Percentiles rank a stretch among this genome's conserved stretches.
These are phyloP conservation scores for Arthrobotrys megalospora DNA, from an alignment of 2,329 filamentous ascomycete genomes.

Conservation along the genomic window DNA sequence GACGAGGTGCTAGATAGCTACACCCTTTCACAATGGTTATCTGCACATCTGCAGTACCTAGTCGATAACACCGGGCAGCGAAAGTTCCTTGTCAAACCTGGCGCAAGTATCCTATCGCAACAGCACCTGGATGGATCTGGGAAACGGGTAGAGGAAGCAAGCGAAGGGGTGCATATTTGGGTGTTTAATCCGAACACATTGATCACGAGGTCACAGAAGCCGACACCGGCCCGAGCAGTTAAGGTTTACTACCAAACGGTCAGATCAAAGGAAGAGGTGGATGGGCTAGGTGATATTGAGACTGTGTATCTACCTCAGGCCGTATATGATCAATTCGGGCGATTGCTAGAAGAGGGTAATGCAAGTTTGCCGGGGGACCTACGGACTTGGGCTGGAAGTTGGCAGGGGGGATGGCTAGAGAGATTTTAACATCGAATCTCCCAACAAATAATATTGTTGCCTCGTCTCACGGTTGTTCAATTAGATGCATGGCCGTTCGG, in stretches of 20 bases:
- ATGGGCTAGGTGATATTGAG: constrained; percentile 49
- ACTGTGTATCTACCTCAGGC: constrained; percentile 47
- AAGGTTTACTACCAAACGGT: constrained; percentile 56
- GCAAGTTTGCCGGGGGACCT: constrained; percentile 31
- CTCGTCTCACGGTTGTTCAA: background rate
- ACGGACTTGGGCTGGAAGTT: constrained; percentile 28
- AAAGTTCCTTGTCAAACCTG: constrained; percentile 55
- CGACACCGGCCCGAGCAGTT: constrained; percentile 40
- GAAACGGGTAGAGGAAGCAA: constrained; percentile 28
- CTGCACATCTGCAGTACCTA: constrained; percentile 51
- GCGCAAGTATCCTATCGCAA: constrained; percentile 49
- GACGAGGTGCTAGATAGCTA: constrained; percentile 40
- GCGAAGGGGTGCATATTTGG: constrained; percentile 50
- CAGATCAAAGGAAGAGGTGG: constrained; percentile 19
- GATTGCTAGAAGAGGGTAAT: constrained; percentile 41
- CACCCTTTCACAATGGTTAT: constrained; percentile 56
- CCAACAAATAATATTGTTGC: background rate
- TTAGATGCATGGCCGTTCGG: background rate
- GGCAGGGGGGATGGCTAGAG: constrained; percentile 52
- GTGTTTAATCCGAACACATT: constrained; percentile 60
- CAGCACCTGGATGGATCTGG: constrained; percentile 43
- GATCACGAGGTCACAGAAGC: constrained; percentile 43
- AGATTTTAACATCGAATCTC: constrained; percentile 30
- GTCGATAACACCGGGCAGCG: constrained; percentile 50
- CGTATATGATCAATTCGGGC: constrained; percentile 37